Base-by-base conservation (phyloP, 2,329 filamentous ascomycete genomes). In the Epichloe uncinata region DNA sequence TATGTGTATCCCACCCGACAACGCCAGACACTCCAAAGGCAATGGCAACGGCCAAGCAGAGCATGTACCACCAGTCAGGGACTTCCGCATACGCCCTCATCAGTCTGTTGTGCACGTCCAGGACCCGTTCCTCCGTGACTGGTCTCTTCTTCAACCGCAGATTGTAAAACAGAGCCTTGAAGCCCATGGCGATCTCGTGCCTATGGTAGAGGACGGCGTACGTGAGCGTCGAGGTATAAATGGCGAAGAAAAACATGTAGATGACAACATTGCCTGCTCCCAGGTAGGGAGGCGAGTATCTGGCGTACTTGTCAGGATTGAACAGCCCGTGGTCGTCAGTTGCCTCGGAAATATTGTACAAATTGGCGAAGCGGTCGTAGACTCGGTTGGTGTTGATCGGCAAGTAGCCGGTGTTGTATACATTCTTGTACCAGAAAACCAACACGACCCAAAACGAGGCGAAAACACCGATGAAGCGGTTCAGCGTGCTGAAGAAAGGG, bases 401-500 rank as follows among this genome's bases (percentile, higher is more conserved):
- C 26, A 76, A 62, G 55, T 78, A 81, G 47, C 72, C 69, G 11
- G 72, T 74, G 61, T 77, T 75, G 66, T 74, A 83, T 2, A 74
- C 63, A 49, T 79, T 78, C 42, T 67, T 73, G 60, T 77, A 85
- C 66, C 79, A 82, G 8, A 84, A 59, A 26, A 66, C 75, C 2
- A 76, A 61, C 13, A 79, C 68, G 13, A 83, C 66, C 65, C 77
- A 73, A 56, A 73, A 72, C 42, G 72, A 75, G 35, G 77, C 54
- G 12, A 80, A 69, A 46, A 76, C 71, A 33, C 80, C 80, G 42
- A 81, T 64, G 53, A 82, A 69, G 20, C 75, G 77, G 61, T 85
- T 85, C 49, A 79, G 69, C 42, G 81, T 82, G 30, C 75, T 77
- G 63, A 79, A 75, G 58, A 74, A 75, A 3, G 74, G 74, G 7